A percentile compares a stretch with the other conserved stretches of the same genome.
These are phyloP conservation scores for Fusarium nodosum DNA, from an alignment of 2,329 filamentous ascomycete species.

Conservation along the genomic window DNA sequence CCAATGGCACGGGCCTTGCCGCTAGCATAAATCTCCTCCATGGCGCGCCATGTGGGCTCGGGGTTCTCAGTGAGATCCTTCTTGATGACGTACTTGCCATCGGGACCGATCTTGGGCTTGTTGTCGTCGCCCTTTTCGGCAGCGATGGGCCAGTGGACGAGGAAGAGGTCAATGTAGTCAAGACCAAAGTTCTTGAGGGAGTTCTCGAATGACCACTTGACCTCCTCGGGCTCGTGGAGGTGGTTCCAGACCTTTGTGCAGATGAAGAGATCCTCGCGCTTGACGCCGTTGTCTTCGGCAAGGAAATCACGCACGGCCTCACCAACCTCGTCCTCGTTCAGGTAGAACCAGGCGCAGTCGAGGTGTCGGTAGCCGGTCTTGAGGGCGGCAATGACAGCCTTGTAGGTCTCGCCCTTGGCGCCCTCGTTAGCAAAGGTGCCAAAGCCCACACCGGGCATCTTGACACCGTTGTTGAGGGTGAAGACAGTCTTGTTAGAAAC, in stretches of 20 bases:
- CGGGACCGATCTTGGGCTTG: constrained; percentile 60
- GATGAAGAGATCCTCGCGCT: constrained; percentile 61
- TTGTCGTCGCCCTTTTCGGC: constrained; percentile 60
- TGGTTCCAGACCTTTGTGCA: constrained; percentile 75
- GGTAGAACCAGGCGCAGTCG: constrained; percentile 64
- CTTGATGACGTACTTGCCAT: constrained; percentile 64
- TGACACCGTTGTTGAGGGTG: constrained; percentile 66
- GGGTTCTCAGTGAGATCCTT: constrained; percentile 56
- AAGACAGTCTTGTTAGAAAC: constrained; percentile 54
- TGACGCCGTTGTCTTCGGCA: constrained; percentile 42
- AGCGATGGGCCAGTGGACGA: constrained; percentile 64
- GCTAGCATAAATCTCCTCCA: constrained; percentile 63
- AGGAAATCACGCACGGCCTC: constrained; percentile 57
- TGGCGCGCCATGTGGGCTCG: constrained; percentile 67
- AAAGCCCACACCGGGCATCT: constrained; percentile 73
- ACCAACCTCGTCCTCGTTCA: constrained; percentile 60
- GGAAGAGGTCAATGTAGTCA: constrained; percentile 67
- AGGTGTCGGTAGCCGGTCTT: constrained; percentile 61
- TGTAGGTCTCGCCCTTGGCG: constrained; percentile 50
- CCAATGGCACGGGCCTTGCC: constrained; percentile 63
- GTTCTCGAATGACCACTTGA: constrained; percentile 63
- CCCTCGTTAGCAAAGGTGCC: constrained; percentile 77
- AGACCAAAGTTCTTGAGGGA: constrained; percentile 64
- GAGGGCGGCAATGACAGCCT: constrained; percentile 59
- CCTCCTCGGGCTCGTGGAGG: constrained; percentile 63